Conservation (phyloP, 1,139 yeast species). For the Yamadazyma dendronema region DNA sequence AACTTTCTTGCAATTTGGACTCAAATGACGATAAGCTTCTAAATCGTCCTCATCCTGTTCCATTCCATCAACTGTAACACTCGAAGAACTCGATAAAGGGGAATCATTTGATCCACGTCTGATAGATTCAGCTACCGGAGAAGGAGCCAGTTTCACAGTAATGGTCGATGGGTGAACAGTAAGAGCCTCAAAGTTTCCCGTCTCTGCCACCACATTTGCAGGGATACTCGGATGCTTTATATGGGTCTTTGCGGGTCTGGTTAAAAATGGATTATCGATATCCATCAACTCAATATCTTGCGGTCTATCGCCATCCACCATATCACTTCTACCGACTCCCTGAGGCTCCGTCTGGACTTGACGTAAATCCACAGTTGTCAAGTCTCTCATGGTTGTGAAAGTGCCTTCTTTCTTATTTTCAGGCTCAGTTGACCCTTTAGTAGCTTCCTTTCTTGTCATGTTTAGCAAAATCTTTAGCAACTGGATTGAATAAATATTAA, state of each 20-base stretch:
- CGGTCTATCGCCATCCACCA: not conserved
- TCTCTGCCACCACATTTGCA: constrained; percentile 2
- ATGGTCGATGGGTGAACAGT: constrained; percentile 4
- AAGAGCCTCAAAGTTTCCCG: constrained; percentile 2
- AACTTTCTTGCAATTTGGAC: constrained; percentile 21
- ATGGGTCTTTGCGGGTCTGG: constrained; percentile 5
- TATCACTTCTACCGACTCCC: not conserved
- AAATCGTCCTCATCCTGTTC: not conserved
- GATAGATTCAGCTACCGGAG: not conserved
- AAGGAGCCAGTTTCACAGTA: constrained; percentile 5
- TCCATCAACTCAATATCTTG: constrained; percentile 5
- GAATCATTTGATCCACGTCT: not conserved
- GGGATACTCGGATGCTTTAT: constrained; percentile 5
- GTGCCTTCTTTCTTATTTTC: constrained; percentile 6
- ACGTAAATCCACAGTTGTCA: constrained; percentile 25
- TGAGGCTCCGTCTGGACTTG: constrained; percentile 2
- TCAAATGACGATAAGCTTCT: constrained; percentile 11
- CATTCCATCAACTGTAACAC: constrained; percentile 1
- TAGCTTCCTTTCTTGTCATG: constrained; percentile 15
- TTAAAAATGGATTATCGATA: constrained; percentile 4
- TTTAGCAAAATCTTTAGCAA: constrained; percentile 23
- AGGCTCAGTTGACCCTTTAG: constrained; percentile 5
- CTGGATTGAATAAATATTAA: constrained; percentile 40
- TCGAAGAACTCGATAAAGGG: not conserved
- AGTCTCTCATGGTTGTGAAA: constrained; percentile 34